phyloP scores from a whole-genome alignment of 129 eudicot species.

The Deinandra increscens region DNA sequence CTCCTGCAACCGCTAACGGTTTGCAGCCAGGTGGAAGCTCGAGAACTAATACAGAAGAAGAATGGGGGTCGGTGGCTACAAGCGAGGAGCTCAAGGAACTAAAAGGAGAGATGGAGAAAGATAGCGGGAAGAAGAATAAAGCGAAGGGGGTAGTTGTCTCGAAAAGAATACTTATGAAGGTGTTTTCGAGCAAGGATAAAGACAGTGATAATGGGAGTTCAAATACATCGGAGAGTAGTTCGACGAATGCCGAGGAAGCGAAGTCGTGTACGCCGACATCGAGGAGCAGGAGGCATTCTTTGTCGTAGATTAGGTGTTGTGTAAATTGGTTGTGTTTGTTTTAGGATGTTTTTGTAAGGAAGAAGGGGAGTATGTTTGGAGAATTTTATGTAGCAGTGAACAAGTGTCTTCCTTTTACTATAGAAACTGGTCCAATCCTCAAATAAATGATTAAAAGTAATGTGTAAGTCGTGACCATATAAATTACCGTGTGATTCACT shows the following conservation, averaged over 20 bases:
- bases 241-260: conserved; percentile 63
- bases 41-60: conserved; percentile 79
- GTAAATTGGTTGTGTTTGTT: conserved; percentile 29
- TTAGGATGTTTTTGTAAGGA: too few species aligned
- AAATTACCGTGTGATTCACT: too few species aligned
- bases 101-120: conserved; percentile 57
- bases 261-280: too few species aligned
- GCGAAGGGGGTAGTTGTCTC: conserved; percentile 55
- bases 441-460: too few species aligned
- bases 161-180: conserved; percentile 59
- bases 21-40: conserved; percentile 61
- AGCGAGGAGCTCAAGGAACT: conserved; percentile 65
- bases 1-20: conserved; percentile 46
- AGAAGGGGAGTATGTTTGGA: conserved; percentile 12
- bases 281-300: conserved; percentile 63
- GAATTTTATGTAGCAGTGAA: conserved; percentile 16
- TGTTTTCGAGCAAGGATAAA: conserved; percentile 74
- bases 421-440: too few species aligned
- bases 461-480: too few species aligned
- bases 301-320: conserved; percentile 34
- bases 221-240: conserved; percentile 78
- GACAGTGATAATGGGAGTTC: conserved; percentile 82
- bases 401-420: conserved; percentile 4
- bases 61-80: conserved; percentile 68
- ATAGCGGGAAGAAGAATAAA: conserved; percentile 18